Evolutionary conservation across 768 basidiomycete species (phyloP).

Genomic region (Glaciozyma martinii): DNA sequence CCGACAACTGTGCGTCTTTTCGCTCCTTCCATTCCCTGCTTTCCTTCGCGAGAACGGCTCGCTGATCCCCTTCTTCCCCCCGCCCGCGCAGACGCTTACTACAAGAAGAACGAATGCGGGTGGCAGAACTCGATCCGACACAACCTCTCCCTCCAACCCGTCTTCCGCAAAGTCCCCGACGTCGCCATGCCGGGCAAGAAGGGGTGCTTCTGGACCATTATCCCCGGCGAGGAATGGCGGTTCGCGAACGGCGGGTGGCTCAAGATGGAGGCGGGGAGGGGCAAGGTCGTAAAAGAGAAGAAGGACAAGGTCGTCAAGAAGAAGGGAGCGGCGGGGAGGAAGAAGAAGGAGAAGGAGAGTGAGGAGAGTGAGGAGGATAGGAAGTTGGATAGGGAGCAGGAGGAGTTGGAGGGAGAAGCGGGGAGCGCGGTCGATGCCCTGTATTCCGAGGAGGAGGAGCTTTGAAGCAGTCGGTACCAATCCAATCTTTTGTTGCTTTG

Average conservation of each 20-base stretch:
- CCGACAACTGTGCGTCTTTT: conserved; percentile 92
- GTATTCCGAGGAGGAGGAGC: conserved; percentile 1
- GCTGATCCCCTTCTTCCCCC: no score
- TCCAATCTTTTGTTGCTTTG: no score
- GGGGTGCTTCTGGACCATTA: conserved; percentile 6
- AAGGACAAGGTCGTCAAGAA: neutral
- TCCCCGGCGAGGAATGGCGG: neutral
- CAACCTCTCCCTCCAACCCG: conserved; percentile 61
- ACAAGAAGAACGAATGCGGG: conserved; percentile 59
- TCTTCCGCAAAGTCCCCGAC: conserved; percentile 4
- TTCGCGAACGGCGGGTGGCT: conserved; percentile 2
- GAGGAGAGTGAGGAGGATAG: conserved; percentile 1
- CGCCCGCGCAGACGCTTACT: conserved; percentile 1
- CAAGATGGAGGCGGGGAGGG: conserved; percentile 3
- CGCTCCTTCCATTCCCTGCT: conserved; percentile 4
- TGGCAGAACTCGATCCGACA: conserved; percentile 98
- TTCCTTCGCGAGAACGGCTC: no score
- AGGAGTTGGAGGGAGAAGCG: neutral
- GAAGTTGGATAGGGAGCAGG: neutral
- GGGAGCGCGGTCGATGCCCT: neutral
- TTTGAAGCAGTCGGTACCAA: no score
- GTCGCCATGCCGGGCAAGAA: conserved; percentile 1
- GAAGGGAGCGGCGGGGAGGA: neutral
- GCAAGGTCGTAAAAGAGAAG: neutral
- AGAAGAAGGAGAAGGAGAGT: neutral